phyloP scores from a whole-genome alignment of 1,139 yeast genomes.

The Sugiyamaella pinicola region DNA sequence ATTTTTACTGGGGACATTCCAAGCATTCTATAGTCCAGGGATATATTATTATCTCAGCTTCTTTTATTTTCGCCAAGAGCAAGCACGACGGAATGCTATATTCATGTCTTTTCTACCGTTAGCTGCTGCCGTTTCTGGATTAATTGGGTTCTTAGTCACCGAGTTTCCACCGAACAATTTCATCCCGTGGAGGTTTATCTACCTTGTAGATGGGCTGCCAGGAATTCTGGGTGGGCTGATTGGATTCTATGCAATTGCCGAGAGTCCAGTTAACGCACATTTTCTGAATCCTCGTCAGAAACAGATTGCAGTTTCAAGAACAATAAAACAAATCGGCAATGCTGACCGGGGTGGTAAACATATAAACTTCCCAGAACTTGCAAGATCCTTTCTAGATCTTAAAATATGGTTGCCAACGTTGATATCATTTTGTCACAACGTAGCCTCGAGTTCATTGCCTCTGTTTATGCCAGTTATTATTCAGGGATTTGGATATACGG shows the following conservation, averaged over 20 bases:
- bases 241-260: constrained; percentile 45
- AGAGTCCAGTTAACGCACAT: constrained; percentile 47
- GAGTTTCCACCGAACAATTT: constrained; percentile 25
- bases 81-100: constrained; percentile 54
- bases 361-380: constrained; percentile 27
- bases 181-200: constrained; percentile 44
- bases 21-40: constrained; percentile 39
- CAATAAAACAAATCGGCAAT: constrained; percentile 30
- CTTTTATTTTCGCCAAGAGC: constrained; percentile 37
- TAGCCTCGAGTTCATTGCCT: constrained; percentile 36
- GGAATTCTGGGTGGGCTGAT: constrained; percentile 41
- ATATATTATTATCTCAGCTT: constrained; percentile 37
- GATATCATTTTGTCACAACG: constrained; percentile 35
- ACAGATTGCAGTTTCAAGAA: constrained; percentile 33
- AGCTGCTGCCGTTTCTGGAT: constrained; percentile 36
- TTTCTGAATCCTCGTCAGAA: constrained; percentile 32
- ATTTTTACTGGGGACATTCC: constrained; percentile 34
- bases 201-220: constrained; percentile 45
- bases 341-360: constrained; percentile 23
- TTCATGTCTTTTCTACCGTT: constrained; percentile 47
- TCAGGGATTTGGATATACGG: constrained; percentile 35
- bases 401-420: constrained; percentile 31
- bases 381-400: constrained; percentile 28
- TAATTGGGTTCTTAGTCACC: constrained; percentile 44
- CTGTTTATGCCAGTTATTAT: constrained; percentile 37